Evolutionary conservation across 73 alveolate species (phyloP).

Genomic region (Tetrahymena malaccensis): DNA sequence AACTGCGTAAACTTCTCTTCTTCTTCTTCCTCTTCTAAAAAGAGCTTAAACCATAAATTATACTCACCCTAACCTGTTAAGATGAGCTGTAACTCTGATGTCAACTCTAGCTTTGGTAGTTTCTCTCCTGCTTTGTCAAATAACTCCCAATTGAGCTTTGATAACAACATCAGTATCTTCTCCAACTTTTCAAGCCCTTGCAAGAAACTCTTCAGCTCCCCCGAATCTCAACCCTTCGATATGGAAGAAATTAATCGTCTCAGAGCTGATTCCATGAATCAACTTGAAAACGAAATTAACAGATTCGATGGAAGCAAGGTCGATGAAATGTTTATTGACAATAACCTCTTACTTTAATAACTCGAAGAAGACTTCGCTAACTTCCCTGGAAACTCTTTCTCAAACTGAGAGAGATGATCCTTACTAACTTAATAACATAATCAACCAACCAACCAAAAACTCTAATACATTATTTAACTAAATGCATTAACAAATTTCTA

Average conservation of each 20-base stretch:
- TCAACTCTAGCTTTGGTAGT: not conserved
- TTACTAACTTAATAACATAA: not conserved
- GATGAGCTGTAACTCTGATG: not conserved
- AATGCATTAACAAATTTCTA: not conserved
- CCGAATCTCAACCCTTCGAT: not conserved
- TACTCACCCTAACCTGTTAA: not conserved
- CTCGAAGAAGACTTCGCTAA: not conserved
- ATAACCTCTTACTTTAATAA: not conserved
- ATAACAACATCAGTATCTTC: not conserved
- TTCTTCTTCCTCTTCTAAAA: not conserved
- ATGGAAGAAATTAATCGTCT: not conserved
- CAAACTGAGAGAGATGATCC: not conserved
- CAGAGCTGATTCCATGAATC: not conserved
- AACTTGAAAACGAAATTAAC: not conserved
- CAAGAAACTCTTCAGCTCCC: not conserved
- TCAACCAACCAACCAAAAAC: not conserved
- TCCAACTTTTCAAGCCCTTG: not conserved
- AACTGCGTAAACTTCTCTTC: not conserved
- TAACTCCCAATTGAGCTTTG: not conserved
- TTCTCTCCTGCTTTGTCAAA: not conserved
- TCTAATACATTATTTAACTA: not conserved
- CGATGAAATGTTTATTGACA: not conserved
- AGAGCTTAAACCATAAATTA: not conserved
- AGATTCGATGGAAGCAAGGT: not conserved
- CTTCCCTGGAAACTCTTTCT: constrained; percentile 1